A percentile compares a stretch with the other conserved stretches of the same genome.
Evolutionary conservation across 208 protist species (phyloP).

Genomic region (Endotrypanum monterogeii): DNA sequence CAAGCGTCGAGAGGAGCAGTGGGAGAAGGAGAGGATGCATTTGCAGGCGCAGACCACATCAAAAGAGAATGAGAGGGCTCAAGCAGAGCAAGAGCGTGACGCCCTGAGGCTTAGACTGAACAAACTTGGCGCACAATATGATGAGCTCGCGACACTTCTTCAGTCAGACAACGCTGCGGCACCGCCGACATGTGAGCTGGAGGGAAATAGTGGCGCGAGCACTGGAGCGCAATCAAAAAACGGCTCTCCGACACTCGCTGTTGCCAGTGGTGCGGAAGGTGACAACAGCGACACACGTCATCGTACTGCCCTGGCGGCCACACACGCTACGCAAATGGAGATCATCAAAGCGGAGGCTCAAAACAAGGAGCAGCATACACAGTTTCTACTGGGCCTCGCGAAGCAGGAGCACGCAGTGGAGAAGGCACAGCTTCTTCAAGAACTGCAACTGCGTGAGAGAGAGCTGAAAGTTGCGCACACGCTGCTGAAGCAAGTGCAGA

Average conservation of each 20-base stretch:
- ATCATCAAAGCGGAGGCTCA: constrained; percentile 38
- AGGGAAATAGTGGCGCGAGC: not conserved
- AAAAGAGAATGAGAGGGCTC: constrained; percentile 36
- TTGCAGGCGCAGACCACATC: constrained; percentile 29
- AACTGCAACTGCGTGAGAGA: constrained; percentile 65
- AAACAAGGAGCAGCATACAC: constrained; percentile 38
- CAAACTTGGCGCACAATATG: constrained; percentile 26
- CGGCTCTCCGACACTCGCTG: not conserved
- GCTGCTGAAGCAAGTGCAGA: constrained; percentile 63
- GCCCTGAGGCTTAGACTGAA: constrained; percentile 21
- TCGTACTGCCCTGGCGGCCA: constrained; percentile 14
- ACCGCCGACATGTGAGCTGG: not conserved
- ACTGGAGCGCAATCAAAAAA: not conserved
- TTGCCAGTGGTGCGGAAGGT: not conserved
- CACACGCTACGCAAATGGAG: constrained; percentile 33
- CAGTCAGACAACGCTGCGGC: constrained; percentile 2
- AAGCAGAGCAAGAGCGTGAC: constrained; percentile 30
- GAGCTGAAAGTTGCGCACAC: constrained; percentile 59
- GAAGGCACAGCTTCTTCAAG: constrained; percentile 44
- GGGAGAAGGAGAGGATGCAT: constrained; percentile 33
- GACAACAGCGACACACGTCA: constrained; percentile 6
- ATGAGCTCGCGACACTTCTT: constrained; percentile 29
- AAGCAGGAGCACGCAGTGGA: constrained; percentile 47
- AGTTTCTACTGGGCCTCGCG: constrained; percentile 27
- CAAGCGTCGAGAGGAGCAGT: constrained; percentile 28